Evolutionary conservation across 2,329 filamentous ascomycete genomes (phyloP).

Genomic region (Neonectria ditissima): DNA sequence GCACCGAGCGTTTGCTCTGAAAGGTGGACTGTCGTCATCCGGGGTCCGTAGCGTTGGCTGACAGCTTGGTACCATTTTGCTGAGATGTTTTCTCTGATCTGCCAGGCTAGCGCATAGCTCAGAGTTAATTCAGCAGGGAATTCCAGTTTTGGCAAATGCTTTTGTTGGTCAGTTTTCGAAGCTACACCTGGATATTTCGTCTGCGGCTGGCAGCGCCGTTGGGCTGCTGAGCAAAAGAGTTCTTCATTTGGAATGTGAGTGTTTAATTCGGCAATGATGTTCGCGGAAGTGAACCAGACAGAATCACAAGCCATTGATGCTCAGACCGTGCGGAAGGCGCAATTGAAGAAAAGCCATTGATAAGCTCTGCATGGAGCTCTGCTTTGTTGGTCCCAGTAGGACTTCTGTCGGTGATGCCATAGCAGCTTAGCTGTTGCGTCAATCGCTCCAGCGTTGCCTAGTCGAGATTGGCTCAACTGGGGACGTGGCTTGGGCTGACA

Average conservation of each 20-base stretch:
- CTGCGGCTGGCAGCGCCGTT: neutral
- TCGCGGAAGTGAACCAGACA: neutral
- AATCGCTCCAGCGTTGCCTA: neutral
- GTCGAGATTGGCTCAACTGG: neutral
- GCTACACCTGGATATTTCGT: neutral
- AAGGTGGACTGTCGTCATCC: neutral
- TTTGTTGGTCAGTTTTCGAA: neutral
- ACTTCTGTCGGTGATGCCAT: neutral
- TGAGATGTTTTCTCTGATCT: neutral
- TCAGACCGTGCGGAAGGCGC: neutral
- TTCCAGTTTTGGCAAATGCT: neutral
- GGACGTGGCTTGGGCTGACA: neutral
- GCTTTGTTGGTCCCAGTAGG: conserved; percentile 1
- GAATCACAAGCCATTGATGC: neutral
- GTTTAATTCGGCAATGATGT: neutral
- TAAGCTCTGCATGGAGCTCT: neutral
- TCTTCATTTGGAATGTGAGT: neutral
- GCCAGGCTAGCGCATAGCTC: neutral
- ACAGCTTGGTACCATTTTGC: neutral
- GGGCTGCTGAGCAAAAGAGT: neutral
- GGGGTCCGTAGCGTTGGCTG: neutral
- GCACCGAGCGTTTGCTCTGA: neutral
- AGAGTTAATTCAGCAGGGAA: neutral
- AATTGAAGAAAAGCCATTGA: neutral
- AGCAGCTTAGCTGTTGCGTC: neutral